Percentiles rank a stretch among this genome's conserved stretches.
Evolutionary conservation across 2,329 filamentous ascomycete species (phyloP).

Genomic region (Lasiodiplodia sp.): DNA sequence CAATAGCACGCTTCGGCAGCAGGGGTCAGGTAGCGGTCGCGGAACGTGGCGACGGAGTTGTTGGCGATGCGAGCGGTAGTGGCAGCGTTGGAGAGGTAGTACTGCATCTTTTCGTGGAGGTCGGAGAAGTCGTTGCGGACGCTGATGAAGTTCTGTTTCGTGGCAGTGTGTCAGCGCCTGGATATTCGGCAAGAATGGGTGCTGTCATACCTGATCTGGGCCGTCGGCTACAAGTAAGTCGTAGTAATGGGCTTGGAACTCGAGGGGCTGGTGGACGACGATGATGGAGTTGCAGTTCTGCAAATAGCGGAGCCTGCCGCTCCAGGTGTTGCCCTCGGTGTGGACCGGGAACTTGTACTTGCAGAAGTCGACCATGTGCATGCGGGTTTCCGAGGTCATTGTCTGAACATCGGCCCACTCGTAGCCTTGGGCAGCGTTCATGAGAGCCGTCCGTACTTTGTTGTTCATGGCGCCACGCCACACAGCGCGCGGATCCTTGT

Average conservation of each 20-base stretch:
- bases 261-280: conserved; percentile 55
- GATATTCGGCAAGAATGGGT: neutral
- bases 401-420: conserved; percentile 40
- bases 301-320: conserved; percentile 44
- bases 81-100: conserved; percentile 51
- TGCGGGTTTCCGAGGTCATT: conserved; percentile 31
- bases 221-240: conserved; percentile 54
- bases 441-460: conserved; percentile 35
- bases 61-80: conserved; percentile 57
- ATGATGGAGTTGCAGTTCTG: conserved; percentile 52
- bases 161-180: neutral
- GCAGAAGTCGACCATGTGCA: conserved; percentile 38
- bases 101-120: conserved; percentile 46
- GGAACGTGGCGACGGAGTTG: conserved; percentile 56
- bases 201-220: conserved; percentile 33
- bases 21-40: conserved; percentile 62
- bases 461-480: conserved; percentile 46
- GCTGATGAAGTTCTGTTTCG: conserved; percentile 57
- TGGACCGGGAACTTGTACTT: conserved; percentile 34
- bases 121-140: conserved; percentile 55
- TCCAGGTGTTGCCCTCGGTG: conserved; percentile 40
- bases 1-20: conserved; percentile 64
- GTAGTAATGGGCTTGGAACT: conserved; percentile 59
- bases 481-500: conserved; percentile 37
- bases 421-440: conserved; percentile 36